Base-by-base conservation (phyloP, 495 filamentous ascomycete species). In the Penicillium angulare region DNA sequence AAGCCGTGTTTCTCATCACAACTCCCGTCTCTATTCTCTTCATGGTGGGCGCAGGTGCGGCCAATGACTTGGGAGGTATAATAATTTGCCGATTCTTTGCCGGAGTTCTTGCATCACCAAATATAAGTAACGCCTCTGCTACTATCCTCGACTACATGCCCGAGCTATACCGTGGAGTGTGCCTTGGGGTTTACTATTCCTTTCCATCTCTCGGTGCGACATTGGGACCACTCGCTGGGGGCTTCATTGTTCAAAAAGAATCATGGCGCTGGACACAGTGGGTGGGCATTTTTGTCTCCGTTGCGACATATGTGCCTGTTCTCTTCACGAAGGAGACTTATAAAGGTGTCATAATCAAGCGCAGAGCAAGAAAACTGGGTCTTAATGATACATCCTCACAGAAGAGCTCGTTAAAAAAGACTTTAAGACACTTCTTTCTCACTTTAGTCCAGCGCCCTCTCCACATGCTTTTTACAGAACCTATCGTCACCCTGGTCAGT, bases 191-290 rank as follows among this genome's bases (percentile, higher is more conserved):
- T 18, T 34, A 38, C 33, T 38, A 47, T 38, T 53, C 34, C 41
- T 7, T 47, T 47, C 68, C 72, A 3, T 64, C 72, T 1, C 57
- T 77, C 35, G 75, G 66, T 49, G 76, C 76, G 5, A 62, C 76
- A 6, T 52, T 80, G 12, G 76, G 71, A 0, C 71, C 71, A 16
- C 64, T 74, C 20, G 60, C 55, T 22, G 70, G 77, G 0, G 71
- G 75, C 0, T 79, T 76, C 47, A 41, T 80, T 21, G 64, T 71
- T 1, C 57, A 78, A 36, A 60, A 65, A 4, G 63, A 67, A 7
- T 73, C 73, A 13, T 81, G 74, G 78, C 60, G 78, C 35, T 81
- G 74, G 72, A 68, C 76, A 31, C 80, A 72, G 40, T 82, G 79
- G 79, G 66, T 80, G 34, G 65, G 77, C 15, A 56, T 80, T 31